Conservation (phyloP, 768 basidiomycete species). For the Lanmaoa pseudosensibilis region DNA sequence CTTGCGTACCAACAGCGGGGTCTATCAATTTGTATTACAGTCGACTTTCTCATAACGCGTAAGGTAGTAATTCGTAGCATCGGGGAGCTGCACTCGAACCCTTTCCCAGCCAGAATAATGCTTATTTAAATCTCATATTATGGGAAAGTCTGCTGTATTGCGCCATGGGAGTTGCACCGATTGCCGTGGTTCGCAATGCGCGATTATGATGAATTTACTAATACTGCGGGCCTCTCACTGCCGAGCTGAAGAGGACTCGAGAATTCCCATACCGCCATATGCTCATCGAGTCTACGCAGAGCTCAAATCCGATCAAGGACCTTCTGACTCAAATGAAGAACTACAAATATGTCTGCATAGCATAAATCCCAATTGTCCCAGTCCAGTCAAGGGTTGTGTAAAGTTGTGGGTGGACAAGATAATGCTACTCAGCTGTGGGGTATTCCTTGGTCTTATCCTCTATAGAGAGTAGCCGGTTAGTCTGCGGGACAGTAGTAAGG, state of each 20-base stretch:
- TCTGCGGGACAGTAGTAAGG: no score
- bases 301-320: no score
- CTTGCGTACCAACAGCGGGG: neutral
- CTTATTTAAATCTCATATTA: no score
- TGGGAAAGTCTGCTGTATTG: no score
- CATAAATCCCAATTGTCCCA: no score
- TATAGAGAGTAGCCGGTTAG: no score
- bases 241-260: neutral
- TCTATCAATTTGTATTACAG: neutral
- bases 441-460: neutral
- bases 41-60: no score
- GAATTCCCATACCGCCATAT: no score
- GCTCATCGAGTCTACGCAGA: neutral
- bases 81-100: no score
- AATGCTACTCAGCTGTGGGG: neutral
- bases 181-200: neutral
- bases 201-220: neutral
- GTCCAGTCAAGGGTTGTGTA: neutral
- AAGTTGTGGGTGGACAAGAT: neutral
- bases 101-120: no score
- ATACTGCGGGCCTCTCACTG: neutral
- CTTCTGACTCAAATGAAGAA: no score
- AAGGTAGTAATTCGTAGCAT: no score
- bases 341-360: neutral
- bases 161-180: neutral